Conservation (phyloP, 768 basidiomycete species). For the Mycena chlorophos region DNA sequence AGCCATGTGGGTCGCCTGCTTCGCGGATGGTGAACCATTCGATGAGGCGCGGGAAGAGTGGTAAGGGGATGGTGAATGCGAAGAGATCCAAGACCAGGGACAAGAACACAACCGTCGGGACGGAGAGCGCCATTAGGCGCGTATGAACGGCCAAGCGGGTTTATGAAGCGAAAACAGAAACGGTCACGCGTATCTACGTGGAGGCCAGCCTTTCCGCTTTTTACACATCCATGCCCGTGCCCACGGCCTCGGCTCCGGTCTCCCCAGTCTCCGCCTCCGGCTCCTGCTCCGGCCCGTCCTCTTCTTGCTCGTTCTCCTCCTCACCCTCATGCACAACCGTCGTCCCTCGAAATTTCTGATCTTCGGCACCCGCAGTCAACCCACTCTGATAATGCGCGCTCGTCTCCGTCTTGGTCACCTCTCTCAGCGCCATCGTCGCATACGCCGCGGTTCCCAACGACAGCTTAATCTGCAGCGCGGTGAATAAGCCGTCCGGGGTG, state of each 20-base stretch:
- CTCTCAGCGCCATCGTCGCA: conserved; percentile 96
- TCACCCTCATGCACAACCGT: conserved; percentile 30
- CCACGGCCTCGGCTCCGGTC: no score
- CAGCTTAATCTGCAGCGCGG: conserved; percentile 83
- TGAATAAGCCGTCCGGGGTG: conserved; percentile 74
- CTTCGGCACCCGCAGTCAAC: conserved; percentile 75
- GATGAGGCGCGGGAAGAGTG: conserved; percentile 95
- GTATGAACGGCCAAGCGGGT: no score
- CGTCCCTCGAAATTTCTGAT: conserved; percentile 76
- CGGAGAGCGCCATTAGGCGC: conserved; percentile 26
- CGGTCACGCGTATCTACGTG: no score
- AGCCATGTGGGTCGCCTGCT: conserved; percentile 63
- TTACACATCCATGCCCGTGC: no score
- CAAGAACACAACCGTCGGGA: conserved; percentile 84
- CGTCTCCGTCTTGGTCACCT: conserved; percentile 94
- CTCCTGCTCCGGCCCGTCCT: neutral
- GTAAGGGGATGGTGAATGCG: conserved; percentile 94
- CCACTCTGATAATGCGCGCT: conserved; percentile 87
- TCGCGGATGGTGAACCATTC: conserved; percentile 88
- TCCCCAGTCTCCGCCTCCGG: neutral
- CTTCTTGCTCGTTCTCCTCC: conserved; percentile 23
- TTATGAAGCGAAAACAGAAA: no score
- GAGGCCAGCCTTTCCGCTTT: no score
- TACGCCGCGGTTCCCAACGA: conserved; percentile 91
- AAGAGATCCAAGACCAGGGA: conserved; percentile 87